A percentile compares a stretch with the other conserved stretches of the same genome.
Evolutionary conservation across 257 asterid species (phyloP).

Genomic region (Parsonsia alboflavescens): DNA sequence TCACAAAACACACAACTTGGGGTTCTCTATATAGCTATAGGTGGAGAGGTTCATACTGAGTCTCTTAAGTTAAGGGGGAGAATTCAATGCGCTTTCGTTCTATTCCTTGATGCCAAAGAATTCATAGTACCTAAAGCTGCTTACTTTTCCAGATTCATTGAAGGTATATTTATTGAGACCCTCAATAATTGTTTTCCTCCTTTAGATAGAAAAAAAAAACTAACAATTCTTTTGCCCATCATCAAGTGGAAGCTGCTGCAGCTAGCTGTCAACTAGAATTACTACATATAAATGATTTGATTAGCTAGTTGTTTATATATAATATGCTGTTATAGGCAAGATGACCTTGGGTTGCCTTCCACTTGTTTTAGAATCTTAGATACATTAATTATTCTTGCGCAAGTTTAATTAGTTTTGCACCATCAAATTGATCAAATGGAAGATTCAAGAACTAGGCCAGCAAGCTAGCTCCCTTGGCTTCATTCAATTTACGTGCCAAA

Average conservation of each 20-base stretch:
- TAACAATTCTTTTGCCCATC: background rate
- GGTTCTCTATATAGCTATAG: slow-evolving; percentile 3
- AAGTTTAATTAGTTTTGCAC: no score
- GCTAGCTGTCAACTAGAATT: no score
- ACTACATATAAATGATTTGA: no score
- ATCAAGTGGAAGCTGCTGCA: background rate
- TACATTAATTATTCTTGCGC: no score
- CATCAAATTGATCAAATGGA: no score
- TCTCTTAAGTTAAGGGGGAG: slow-evolving; percentile 19
- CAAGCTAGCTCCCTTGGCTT: background rate
- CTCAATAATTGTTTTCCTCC: slow-evolving; percentile 31
- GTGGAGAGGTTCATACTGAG: slow-evolving; percentile 11
- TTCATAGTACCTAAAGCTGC: slow-evolving; percentile 32
- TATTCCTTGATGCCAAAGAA: slow-evolving; percentile 32
- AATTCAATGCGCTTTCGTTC: slow-evolving; percentile 38
- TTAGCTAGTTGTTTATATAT: no score
- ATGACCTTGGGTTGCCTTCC: no score
- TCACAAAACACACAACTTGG: slow-evolving; percentile 6
- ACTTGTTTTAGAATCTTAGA: no score
- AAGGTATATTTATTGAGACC: slow-evolving; percentile 35
- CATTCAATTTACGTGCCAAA: background rate
- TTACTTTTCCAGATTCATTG: slow-evolving; percentile 32
- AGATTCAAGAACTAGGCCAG: background rate
- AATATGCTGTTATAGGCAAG: no score
- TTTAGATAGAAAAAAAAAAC: background rate